Percentiles rank a stretch among this genome's conserved stretches.
Conservation (phyloP, 1,284 basidiomycete genomes). For the Peniophora sp. region DNA sequence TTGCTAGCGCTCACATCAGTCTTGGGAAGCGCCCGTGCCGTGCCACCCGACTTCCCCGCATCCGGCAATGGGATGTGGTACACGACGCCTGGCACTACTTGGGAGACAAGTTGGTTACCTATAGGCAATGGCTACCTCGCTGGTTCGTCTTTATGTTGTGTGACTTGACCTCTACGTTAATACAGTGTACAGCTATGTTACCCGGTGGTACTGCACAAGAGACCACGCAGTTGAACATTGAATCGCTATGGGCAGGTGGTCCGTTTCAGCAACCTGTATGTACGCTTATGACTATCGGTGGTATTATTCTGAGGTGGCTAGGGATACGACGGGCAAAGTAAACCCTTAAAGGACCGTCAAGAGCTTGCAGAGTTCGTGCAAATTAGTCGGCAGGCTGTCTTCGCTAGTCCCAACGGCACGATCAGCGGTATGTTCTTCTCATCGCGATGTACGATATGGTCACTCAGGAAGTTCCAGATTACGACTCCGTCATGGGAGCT, state of each 20-base stretch:
- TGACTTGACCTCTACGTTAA: not conserved
- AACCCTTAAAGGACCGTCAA: constrained; percentile 34
- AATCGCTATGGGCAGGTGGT: constrained; percentile 70
- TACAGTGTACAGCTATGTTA: constrained; percentile 42
- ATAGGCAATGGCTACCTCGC: constrained; percentile 69
- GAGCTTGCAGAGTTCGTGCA: constrained; percentile 43
- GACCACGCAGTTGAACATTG: constrained; percentile 61
- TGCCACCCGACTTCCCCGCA: constrained; percentile 39
- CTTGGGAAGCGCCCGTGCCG: not conserved
- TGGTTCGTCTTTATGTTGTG: constrained; percentile 29
- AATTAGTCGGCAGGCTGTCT: constrained; percentile 47
- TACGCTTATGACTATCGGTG: constrained; percentile 15
- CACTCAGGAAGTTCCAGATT: not conserved
- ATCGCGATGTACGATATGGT: not conserved
- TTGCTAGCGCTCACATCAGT: too few species aligned
- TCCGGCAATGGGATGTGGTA: constrained; percentile 75
- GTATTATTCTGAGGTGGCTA: constrained; percentile 16
- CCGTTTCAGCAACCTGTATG: constrained; percentile 55
- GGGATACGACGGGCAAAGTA: constrained; percentile 70
- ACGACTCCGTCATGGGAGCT: constrained; percentile 29
- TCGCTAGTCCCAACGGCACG: constrained; percentile 48
- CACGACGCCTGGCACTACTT: constrained; percentile 39
- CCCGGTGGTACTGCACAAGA: constrained; percentile 56
- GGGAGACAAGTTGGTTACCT: constrained; percentile 56
- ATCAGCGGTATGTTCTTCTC: constrained; percentile 39